Evolutionary conservation across 495 filamentous ascomycete species (phyloP), one percentile per base, ranked within the genome.

Genomic region (Trypethelium eluteriae): DNA sequence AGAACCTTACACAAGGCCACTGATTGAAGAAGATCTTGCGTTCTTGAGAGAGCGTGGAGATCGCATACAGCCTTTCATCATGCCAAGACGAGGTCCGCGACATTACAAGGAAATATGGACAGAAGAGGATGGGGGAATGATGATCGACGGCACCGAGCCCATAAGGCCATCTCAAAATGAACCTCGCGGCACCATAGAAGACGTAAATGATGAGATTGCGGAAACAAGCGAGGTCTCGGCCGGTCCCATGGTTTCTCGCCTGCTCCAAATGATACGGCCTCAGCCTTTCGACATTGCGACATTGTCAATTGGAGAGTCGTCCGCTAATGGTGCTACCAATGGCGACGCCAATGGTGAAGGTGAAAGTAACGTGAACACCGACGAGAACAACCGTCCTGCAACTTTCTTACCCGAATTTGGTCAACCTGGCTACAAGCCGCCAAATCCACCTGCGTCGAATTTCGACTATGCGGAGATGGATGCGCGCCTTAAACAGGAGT

Each of bases 21-120:
- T 96, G 69, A 91, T 86, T 14, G 95, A 99, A 73, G 95, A 99
- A 73, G 94, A 99, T 75, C 86, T 96, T 53, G 92, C 91, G 1
- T 99, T 96, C 75, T 77, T 99, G 35, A 86, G 90, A 69, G 94
- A 99, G 76, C 57, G 85, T 79, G 92, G 92, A 62, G 92, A 99
- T 76, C 87, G 95, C 32, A 74, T 84, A 7, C 86, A 81, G 12
- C 89, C 92, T 2, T 97, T 96, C 70, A 78, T 94, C 46, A 93
- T 93, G 77, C 93, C 93, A 1, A 86, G 86, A 62, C 87, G 93
- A 9, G 94, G 92, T 44, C 89, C 90, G 76, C 86, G 85, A 68
- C 86, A 88, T 73, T 98, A 98, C 77, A 86, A 82, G 11, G 92
- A 97, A 66, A 79, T 90, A 3, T 99, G 95, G 95, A 86, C 91